phyloP scores from a whole-genome alignment of 2,329 filamentous ascomycete species.

The Fusarium sp. region DNA sequence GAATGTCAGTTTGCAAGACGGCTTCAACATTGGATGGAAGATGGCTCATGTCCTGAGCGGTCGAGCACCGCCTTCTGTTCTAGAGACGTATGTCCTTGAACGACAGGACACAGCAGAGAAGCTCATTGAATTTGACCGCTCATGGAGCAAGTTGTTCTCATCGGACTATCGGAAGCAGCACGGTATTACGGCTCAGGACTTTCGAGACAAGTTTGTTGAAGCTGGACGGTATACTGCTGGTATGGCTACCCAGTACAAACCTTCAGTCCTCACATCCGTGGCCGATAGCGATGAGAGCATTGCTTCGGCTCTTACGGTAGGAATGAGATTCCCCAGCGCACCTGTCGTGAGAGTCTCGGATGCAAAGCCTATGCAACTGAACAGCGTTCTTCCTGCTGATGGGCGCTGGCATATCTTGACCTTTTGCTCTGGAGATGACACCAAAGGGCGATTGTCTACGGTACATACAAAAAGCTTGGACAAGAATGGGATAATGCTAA shows the following conservation, averaged over 20 bases:
- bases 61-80: conserved; percentile 14
- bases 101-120: conserved; percentile 59
- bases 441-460: neutral
- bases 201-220: conserved; percentile 37
- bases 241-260: conserved; percentile 19
- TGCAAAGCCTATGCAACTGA: conserved; percentile 34
- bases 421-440: conserved; percentile 8
- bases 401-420: conserved; percentile 38
- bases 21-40: conserved; percentile 66
- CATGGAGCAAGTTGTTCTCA: conserved; percentile 38
- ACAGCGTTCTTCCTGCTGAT: conserved; percentile 21
- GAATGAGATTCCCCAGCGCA: conserved; percentile 39
- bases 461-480: neutral
- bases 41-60: conserved; percentile 56
- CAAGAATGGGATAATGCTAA: rapidly evolving
- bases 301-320: conserved; percentile 7
- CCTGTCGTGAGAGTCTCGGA: conserved; percentile 32
- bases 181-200: conserved; percentile 2
- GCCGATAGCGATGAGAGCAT: neutral
- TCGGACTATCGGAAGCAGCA: conserved; percentile 25
- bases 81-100: conserved; percentile 64
- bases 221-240: conserved; percentile 39
- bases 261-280: conserved; percentile 7
- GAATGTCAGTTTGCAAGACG: conserved; percentile 77
- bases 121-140: conserved; percentile 59